Evolutionary conservation across 129 eudicot genomes (phyloP).

Genomic region (Apium graveolens): DNA sequence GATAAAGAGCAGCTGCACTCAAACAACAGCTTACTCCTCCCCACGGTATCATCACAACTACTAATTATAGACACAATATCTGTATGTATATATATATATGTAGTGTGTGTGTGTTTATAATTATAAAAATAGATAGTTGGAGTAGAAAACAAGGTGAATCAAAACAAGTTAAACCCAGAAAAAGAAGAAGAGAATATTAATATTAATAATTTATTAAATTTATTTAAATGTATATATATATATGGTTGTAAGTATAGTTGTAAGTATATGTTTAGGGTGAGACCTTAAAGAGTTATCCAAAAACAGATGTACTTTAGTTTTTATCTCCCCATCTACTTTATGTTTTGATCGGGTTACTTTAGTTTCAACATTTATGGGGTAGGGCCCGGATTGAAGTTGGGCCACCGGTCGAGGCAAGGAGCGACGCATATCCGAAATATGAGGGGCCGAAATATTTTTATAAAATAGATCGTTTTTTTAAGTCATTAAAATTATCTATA

Average conservation of each 20-base stretch:
- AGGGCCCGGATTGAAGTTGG: neutral
- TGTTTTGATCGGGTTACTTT: neutral
- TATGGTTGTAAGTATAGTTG: neutral
- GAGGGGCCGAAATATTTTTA: too few species aligned
- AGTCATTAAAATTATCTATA: too few species aligned
- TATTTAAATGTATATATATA: neutral
- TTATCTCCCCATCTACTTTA: neutral
- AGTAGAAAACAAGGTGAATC: slow-evolving; percentile 2
- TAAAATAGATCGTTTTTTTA: too few species aligned
- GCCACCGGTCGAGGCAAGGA: too few species aligned
- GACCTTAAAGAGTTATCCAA: neutral
- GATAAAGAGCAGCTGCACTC: slow-evolving; percentile 95
- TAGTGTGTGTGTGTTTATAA: neutral
- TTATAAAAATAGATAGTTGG: neutral
- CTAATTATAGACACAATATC: neutral
- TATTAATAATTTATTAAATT: neutral
- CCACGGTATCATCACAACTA: slow-evolving; percentile 62
- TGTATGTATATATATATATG: neutral
- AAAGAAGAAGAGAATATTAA: neutral
- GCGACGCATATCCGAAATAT: too few species aligned
- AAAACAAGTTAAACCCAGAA: neutral
- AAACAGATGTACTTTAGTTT: neutral
- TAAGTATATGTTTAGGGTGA: neutral
- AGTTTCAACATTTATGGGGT: neutral
- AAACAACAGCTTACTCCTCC: slow-evolving; percentile 89